Conservation (phyloP, 2,329 filamentous ascomycete species). For the Scedosporium boydii region DNA sequence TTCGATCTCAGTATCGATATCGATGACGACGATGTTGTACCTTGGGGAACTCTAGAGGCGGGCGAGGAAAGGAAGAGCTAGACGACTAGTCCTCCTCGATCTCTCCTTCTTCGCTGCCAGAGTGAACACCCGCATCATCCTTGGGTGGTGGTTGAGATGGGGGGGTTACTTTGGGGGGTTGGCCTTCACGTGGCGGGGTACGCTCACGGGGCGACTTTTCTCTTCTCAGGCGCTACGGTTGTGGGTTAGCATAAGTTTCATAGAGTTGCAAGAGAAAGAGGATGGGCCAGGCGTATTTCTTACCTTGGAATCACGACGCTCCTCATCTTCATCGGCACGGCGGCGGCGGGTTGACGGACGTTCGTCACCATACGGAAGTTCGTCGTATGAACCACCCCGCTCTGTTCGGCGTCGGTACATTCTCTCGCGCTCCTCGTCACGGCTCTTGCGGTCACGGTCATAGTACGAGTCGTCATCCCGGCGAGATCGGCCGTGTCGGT, state of each 20-base stretch:
- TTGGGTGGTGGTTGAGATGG: conserved; percentile 30
- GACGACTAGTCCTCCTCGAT: conserved; percentile 68
- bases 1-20: too few relatives aligned
- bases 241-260: conserved; percentile 12
- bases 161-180: conserved; percentile 44
- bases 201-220: conserved; percentile 50
- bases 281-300: conserved; percentile 10
- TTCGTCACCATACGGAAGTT: conserved; percentile 83
- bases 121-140: conserved; percentile 58
- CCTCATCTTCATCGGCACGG: conserved; percentile 69
- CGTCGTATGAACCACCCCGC: conserved; percentile 70
- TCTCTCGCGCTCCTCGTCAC: conserved; percentile 84
- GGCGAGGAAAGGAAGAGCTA: neutral
- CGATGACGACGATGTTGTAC: neutral
- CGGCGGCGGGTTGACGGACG: conserved; percentile 58
- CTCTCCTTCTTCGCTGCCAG: conserved; percentile 94
- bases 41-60: neutral
- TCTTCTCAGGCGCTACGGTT: conserved; percentile 44
- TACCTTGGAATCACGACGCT: conserved; percentile 61
- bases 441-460: conserved; percentile 76
- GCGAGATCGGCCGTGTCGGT: conserved; percentile 42
- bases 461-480: conserved; percentile 62
- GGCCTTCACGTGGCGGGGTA: conserved; percentile 47
- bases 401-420: conserved; percentile 73
- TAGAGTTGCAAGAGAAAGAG: conserved; percentile 7